phyloP scores from a whole-genome alignment of 805 yeast species.

The Saturnispora gosingensis region DNA sequence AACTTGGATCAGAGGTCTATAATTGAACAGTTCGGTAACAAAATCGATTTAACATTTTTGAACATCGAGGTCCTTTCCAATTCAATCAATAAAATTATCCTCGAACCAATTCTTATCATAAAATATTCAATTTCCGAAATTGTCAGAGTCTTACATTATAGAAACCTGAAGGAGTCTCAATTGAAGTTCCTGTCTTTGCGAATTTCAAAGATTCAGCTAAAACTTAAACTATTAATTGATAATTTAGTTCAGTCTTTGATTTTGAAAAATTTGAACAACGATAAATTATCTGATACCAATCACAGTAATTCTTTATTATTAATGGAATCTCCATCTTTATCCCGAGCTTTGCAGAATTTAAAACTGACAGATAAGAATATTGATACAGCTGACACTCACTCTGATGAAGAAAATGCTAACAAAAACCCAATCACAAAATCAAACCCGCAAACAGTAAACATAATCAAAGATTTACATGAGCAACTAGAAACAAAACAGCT shows the following conservation, averaged over 20 bases:
- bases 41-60: conserved; percentile 41
- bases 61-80: conserved; percentile 38
- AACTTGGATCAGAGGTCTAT: conserved; percentile 18
- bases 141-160: conserved; percentile 37
- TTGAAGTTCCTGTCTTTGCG: conserved; percentile 33
- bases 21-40: conserved; percentile 45
- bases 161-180: conserved; percentile 45
- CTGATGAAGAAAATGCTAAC: neutral
- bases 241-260: conserved; percentile 10
- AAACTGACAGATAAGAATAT: neutral
- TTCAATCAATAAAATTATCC: conserved; percentile 34
- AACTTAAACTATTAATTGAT: conserved; percentile 21
- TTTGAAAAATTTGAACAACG: conserved; percentile 10
- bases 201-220: conserved; percentile 30
- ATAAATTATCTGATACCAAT: neutral
- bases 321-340: conserved; percentile 27
- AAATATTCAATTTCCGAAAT: conserved; percentile 36
- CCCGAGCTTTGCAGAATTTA: conserved; percentile 22
- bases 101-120: conserved; percentile 42
- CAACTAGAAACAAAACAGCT: conserved; percentile 34
- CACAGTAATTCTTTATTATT: neutral
- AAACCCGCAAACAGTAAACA: conserved; percentile 7
- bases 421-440: conserved; percentile 5
- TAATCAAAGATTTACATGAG: conserved; percentile 15
- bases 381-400: neutral